Evolutionary conservation across 176 grass and related monocot species (phyloP), one percentile per base, ranked within the genome.

Genomic region (Oryza longistaminata): DNA sequence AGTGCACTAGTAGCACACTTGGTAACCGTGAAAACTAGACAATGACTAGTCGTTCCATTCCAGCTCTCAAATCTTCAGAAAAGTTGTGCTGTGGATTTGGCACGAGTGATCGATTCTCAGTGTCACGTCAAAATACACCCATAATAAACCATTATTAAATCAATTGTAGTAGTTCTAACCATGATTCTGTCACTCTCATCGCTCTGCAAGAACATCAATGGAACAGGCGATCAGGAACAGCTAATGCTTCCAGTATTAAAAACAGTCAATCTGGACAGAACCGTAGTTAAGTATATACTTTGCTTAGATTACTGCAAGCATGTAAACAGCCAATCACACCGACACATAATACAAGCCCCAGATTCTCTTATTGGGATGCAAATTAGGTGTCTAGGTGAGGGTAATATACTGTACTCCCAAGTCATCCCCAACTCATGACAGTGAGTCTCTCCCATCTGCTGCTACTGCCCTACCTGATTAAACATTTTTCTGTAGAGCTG

Each of bases 291-390:
- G 19, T 71, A 81, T 76, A 29, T 76, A 29, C 24, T 21, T 21
- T 46, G 83, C 65, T 81, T 81, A 66, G 33, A 89, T 82, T 77
- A 77, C 52, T 46, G 65, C 72, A 77, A 75, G 88, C 49, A 64
- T 87, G 80, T 90, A 90, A 83, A 61, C 88, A 83, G 50, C 84
- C 75, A 90, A 83, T 79, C 88, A 64, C 84, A 83, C 84, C 74
- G 62, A 83, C 88, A 83, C 80, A 78, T 74, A 61, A 87, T 90
- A 83, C 75, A 80, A 75, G 62, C 24, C 49, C 40, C 76, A 29
- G 89, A 91, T 87, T 87, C 81, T 87, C 70, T 84, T 66, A 75
- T 83, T 68, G 84, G 84, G 88, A 87, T 70, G 80, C 88, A 87
- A 83, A 90, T 85, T 74, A 21, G 44, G 9, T 85, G 78, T 64